A percentile compares a stretch with the other conserved stretches of the same genome.
phyloP scores from a whole-genome alignment of 1,139 yeast genomes.

The Candida sojae region DNA sequence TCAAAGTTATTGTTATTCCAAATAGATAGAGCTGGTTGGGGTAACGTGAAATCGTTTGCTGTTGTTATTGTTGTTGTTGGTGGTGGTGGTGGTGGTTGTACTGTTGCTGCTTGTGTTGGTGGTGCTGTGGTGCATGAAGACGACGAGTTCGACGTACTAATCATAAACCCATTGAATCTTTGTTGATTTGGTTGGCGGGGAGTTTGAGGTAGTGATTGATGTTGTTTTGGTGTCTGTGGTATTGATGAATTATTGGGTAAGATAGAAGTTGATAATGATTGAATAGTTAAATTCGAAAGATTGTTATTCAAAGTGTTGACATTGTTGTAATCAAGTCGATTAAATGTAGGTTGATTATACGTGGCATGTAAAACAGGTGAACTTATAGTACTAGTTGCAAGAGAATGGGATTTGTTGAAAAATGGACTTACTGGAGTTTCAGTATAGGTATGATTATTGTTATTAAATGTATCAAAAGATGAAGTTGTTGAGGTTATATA shows the following conservation, averaged over 20 bases:
- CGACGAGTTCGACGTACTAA: not conserved
- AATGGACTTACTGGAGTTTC: constrained; percentile 6
- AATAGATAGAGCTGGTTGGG: constrained; percentile 1
- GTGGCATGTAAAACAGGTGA: constrained; percentile 4
- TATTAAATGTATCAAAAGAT: not conserved
- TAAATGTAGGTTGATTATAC: not conserved
- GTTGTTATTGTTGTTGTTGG: not conserved
- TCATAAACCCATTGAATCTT: constrained; percentile 2
- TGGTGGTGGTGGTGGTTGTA: too few relatives aligned
- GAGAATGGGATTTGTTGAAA: not conserved
- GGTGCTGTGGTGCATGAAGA: not conserved
- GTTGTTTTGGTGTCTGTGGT: not conserved
- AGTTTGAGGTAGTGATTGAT: not conserved
- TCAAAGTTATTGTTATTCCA: constrained; percentile 2
- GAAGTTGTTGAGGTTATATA: not conserved
- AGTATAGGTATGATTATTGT: not conserved
- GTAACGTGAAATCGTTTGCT: not conserved
- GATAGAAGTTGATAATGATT: not conserved
- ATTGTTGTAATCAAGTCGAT: not conserved
- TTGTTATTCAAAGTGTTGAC: not conserved
- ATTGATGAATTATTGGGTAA: not conserved
- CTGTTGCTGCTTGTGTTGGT: too few relatives aligned
- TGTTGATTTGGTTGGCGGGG: not conserved
- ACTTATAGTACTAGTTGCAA: not conserved
- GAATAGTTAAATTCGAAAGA: not conserved